Percentiles rank a stretch among this genome's conserved stretches.
These are phyloP conservation scores for Gloeostereum incarnatum DNA, from an alignment of 768 basidiomycete genomes.

Conservation along the genomic window DNA sequence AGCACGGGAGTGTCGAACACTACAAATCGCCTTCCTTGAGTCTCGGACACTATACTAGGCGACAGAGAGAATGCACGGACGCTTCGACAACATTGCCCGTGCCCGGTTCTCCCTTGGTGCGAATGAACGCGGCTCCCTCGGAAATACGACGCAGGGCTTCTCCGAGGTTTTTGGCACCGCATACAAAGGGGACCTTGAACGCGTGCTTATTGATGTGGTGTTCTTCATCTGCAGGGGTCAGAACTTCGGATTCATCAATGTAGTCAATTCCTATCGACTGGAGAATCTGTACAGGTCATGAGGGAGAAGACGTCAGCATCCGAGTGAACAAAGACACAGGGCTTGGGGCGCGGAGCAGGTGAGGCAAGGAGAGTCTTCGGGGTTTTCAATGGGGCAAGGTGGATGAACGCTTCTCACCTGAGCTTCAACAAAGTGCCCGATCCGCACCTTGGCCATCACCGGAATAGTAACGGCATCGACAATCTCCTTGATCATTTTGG, in stretches of 20 bases:
- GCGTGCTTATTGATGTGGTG: slow-evolving; percentile 95
- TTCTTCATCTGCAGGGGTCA: slow-evolving; percentile 94
- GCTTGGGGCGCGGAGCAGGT: too few relatives aligned
- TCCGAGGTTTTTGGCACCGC: slow-evolving; percentile 90
- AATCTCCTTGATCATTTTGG: slow-evolving; percentile 94
- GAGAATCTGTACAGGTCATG: slow-evolving; percentile 53
- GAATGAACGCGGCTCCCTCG: slow-evolving; percentile 97
- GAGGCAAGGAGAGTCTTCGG: too few relatives aligned
- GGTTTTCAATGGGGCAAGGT: too few relatives aligned
- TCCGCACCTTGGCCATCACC: slow-evolving; percentile 94
- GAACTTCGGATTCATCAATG: slow-evolving; percentile 90
- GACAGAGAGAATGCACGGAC: slow-evolving; percentile 1
- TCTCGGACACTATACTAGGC: not conserved
- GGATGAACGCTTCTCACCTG: slow-evolving; percentile 46
- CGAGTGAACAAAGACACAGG: too few relatives aligned
- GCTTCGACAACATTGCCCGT: slow-evolving; percentile 91
- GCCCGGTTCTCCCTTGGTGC: slow-evolving; percentile 91
- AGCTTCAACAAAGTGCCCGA: slow-evolving; percentile 97
- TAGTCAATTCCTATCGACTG: slow-evolving; percentile 95
- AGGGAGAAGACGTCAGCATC: not conserved
- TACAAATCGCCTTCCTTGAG: too few relatives aligned
- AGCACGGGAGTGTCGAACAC: slow-evolving; percentile 80
- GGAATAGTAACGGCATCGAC: slow-evolving; percentile 92
- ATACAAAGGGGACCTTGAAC: slow-evolving; percentile 94
- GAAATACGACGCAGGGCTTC: slow-evolving; percentile 94